These are phyloP conservation scores for Celoporthe dispersa DNA, from an alignment of 2,329 filamentous ascomycete species.

Conservation along the genomic window DNA sequence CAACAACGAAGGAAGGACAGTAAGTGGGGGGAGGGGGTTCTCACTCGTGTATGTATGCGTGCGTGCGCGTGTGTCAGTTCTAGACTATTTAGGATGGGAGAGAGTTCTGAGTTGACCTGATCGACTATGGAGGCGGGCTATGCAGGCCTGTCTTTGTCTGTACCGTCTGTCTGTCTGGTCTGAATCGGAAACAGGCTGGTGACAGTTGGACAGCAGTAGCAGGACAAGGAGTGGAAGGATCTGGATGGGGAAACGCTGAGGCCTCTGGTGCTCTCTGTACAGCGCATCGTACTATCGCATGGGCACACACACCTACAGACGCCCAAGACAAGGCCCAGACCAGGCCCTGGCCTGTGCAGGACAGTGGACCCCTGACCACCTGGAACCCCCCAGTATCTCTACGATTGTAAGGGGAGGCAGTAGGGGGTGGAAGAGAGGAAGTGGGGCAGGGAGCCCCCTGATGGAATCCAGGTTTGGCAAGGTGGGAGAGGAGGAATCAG, in stretches of 20 bases:
- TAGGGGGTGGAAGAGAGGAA: not conserved
- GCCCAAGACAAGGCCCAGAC: not conserved
- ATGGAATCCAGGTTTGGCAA: not conserved
- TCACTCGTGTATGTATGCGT: too few species aligned
- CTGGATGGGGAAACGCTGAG: not conserved
- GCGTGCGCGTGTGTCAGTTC: not conserved
- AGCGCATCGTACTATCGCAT: not conserved
- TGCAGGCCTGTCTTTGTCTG: not conserved
- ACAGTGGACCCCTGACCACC: not conserved
- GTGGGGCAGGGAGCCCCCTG: not conserved
- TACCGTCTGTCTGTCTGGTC: not conserved
- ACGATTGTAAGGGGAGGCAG: not conserved
- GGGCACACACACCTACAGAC: not conserved
- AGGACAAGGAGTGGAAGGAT: not conserved
- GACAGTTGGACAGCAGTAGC: not conserved
- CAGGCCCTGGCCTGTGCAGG: not conserved
- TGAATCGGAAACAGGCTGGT: not conserved
- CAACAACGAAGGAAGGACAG: constrained; percentile 2
- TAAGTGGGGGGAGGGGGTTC: not conserved
- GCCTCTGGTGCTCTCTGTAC: not conserved
- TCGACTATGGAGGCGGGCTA: not conserved
- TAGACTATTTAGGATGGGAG: not conserved
- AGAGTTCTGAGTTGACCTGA: not conserved
- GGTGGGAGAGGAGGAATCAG: not conserved
- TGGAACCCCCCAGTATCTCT: not conserved